Conservation (phyloP, 495 filamentous ascomycete species). For the Penicillium chermesinum region DNA sequence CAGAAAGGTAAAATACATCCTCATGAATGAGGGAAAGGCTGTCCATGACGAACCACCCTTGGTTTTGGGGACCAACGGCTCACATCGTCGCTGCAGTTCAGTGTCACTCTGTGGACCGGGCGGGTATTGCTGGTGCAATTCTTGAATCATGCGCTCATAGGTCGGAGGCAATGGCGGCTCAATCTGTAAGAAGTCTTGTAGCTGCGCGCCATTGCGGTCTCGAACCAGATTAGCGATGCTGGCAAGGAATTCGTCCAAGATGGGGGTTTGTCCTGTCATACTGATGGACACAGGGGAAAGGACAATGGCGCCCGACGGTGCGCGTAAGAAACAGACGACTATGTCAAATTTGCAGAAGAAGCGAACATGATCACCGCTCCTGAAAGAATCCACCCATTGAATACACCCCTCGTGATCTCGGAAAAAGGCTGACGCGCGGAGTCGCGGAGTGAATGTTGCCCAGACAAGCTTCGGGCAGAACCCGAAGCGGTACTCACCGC, state of each 20-base stretch:
- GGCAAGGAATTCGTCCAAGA: conserved; percentile 52
- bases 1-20: conserved; percentile 72
- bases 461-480: too few relatives aligned
- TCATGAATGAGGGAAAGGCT: conserved; percentile 70
- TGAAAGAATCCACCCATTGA: too few relatives aligned
- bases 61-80: conserved; percentile 50
- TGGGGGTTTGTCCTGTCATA: conserved; percentile 36
- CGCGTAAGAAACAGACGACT: background rate
- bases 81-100: conserved; percentile 55
- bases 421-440: too few relatives aligned
- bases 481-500: too few relatives aligned
- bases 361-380: background rate
- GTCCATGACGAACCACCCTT: conserved; percentile 65
- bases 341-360: background rate
- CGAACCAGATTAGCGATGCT: conserved; percentile 50
- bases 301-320: background rate
- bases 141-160: conserved; percentile 61
- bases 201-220: conserved; percentile 47
- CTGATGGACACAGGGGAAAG: conserved; percentile 21
- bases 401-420: too few relatives aligned
- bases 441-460: too few relatives aligned
- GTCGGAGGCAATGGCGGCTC: conserved; percentile 60
- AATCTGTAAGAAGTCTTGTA: conserved; percentile 56
- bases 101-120: conserved; percentile 41
- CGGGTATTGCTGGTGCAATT: conserved; percentile 56